Evolutionary conservation across 495 filamentous ascomycete genomes (phyloP).

Genomic region (Penicillium subrubescens): DNA sequence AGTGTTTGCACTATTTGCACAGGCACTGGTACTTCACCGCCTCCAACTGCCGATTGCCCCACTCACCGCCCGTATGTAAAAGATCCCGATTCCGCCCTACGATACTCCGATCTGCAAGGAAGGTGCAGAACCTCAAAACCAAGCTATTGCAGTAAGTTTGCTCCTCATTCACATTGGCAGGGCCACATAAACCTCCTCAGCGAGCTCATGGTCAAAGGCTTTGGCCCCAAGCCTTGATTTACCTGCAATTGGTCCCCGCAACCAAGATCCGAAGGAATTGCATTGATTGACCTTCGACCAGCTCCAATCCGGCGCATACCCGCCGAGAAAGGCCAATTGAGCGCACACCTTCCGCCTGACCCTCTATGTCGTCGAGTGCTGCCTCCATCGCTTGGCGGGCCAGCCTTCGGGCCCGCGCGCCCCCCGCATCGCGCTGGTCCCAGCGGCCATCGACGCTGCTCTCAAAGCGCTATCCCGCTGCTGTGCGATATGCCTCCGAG

Average conservation of each 20-base stretch:
- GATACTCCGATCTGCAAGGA: constrained; percentile 20
- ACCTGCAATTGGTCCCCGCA: background rate
- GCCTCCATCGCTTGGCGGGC: constrained; percentile 33
- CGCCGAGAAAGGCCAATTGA: constrained; percentile 25
- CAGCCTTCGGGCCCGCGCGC: constrained; percentile 33
- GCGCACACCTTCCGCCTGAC: background rate
- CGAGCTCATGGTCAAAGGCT: background rate
- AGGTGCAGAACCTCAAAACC: constrained; percentile 19
- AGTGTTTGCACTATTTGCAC: too few relatives aligned
- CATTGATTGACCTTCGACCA: constrained; percentile 15
- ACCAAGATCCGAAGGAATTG: constrained; percentile 11
- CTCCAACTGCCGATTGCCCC: background rate
- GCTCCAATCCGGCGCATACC: constrained; percentile 22
- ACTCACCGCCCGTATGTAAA: constrained; percentile 18
- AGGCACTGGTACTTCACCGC: constrained; percentile 8
- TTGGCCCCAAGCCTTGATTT: background rate
- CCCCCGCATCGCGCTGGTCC: constrained; percentile 25
- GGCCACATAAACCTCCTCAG: background rate
- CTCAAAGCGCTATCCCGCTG: constrained; percentile 16
- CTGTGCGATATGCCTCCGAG: constrained; percentile 37
- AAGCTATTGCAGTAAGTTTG: constrained; percentile 22
- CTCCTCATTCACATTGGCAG: background rate
- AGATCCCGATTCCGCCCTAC: constrained; percentile 21
- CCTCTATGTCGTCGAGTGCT: constrained; percentile 30
- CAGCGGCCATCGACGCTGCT: constrained; percentile 28